Conservation (phyloP, 2,329 filamentous ascomycete genomes). For the Cercospora sojina region DNA sequence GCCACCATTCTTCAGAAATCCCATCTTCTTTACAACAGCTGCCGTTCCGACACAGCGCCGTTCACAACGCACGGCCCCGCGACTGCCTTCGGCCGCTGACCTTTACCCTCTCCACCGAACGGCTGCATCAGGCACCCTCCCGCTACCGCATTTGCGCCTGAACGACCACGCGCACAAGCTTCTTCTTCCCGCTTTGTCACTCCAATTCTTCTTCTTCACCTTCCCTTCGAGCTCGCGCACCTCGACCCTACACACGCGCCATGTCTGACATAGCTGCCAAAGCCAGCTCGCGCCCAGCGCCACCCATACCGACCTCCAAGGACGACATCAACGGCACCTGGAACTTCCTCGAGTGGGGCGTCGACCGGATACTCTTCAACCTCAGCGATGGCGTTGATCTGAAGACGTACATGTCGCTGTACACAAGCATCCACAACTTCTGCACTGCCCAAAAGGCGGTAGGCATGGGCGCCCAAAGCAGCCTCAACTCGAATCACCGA, state of each 20-base stretch:
- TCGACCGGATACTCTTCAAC: conserved; percentile 90
- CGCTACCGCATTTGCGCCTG: background rate
- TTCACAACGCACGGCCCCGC: background rate
- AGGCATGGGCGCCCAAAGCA: conserved; percentile 46
- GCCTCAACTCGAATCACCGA: conserved; percentile 60
- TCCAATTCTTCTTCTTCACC: background rate
- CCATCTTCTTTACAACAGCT: background rate
- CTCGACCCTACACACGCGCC: conserved; percentile 12
- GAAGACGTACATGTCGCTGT: conserved; percentile 95
- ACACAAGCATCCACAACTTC: conserved; percentile 98
- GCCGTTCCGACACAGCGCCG: background rate
- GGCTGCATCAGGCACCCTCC: conserved; percentile 4
- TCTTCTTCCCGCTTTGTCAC: conserved; percentile 3
- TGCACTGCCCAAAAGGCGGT: conserved; percentile 96
- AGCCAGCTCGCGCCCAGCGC: conserved; percentile 22
- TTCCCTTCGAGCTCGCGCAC: conserved; percentile 2
- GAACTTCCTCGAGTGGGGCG: conserved; percentile 82
- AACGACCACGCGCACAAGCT: conserved; percentile 4
- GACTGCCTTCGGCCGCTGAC: conserved; percentile 4
- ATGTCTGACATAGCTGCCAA: conserved; percentile 32
- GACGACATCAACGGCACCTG: conserved; percentile 55
- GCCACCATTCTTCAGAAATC: background rate
- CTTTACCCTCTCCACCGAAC: conserved; percentile 2
- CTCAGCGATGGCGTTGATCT: conserved; percentile 91
- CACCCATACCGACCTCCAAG: conserved; percentile 39